These are phyloP conservation scores for Tephrocybe sp. DNA, from an alignment of 768 basidiomycete genomes.

Conservation along the genomic window DNA sequence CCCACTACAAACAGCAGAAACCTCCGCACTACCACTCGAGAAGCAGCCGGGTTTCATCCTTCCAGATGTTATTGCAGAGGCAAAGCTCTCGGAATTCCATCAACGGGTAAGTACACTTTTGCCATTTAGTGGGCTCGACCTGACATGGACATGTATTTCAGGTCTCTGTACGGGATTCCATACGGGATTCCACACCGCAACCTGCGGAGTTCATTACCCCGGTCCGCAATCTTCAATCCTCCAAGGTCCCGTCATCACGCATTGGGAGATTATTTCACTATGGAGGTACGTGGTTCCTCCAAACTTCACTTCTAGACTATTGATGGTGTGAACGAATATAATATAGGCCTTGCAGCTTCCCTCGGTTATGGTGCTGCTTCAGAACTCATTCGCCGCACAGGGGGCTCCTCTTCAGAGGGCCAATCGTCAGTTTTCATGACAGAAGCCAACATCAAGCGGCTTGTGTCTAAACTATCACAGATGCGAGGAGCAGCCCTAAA, in stretches of 20 bases:
- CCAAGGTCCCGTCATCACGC: conserved; percentile 88
- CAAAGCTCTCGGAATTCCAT: background rate
- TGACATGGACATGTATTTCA: too few relatives aligned
- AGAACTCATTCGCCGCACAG: conserved; percentile 76
- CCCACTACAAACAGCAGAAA: background rate
- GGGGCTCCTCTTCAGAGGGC: conserved; percentile 32
- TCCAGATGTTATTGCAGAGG: too few relatives aligned
- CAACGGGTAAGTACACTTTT: background rate
- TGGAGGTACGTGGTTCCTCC: conserved; percentile 56
- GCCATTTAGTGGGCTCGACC: too few relatives aligned
- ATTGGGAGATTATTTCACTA: conserved; percentile 93
- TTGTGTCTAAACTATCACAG: conserved; percentile 89
- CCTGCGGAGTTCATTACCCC: conserved; percentile 16
- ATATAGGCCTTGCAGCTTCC: conserved; percentile 83
- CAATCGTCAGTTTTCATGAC: conserved; percentile 75
- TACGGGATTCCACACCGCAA: background rate
- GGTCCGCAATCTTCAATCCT: conserved; percentile 63
- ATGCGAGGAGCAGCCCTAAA: conserved; percentile 98
- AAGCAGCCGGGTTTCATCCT: too few relatives aligned
- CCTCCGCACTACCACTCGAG: background rate
- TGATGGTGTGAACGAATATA: background rate
- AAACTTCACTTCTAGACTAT: background rate
- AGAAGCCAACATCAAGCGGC: conserved; percentile 84
- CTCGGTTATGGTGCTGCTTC: conserved; percentile 87
- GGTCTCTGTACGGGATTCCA: background rate